phyloP scores from a whole-genome alignment of 2,329 filamentous ascomycete species.

The Aspergillus piperis region DNA sequence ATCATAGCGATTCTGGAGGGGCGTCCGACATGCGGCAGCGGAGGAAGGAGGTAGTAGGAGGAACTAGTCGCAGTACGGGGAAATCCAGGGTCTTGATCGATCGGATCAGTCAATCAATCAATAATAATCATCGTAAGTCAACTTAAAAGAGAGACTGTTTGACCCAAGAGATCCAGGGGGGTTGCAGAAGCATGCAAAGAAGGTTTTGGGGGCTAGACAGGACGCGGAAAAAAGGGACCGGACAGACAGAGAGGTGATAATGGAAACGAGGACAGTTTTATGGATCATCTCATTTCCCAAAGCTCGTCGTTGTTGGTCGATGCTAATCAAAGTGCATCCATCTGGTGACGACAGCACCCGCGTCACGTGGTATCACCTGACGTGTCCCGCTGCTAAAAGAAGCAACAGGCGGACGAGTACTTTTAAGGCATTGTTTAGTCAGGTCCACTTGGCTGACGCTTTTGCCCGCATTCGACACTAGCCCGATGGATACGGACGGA shows the following conservation, averaged over 20 bases:
- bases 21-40: constrained; percentile 12
- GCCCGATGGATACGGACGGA: neutral
- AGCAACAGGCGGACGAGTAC: constrained; percentile 1
- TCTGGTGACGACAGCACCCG: constrained; percentile 9
- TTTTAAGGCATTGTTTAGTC: neutral
- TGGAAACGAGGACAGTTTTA: constrained; percentile 12
- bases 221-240: neutral
- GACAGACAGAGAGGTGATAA: constrained; percentile 1
- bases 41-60: neutral
- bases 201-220: constrained; percentile 3
- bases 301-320: constrained; percentile 13
- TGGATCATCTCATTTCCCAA: constrained; percentile 11
- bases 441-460: neutral
- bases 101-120: constrained; percentile 15
- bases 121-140: constrained; percentile 14
- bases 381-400: constrained; percentile 8
- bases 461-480: neutral
- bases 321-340: constrained; percentile 14
- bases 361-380: constrained; percentile 5
- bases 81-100: constrained; percentile 15
- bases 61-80: neutral
- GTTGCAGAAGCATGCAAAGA: constrained; percentile 7
- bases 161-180: constrained; percentile 13
- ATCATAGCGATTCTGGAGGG: constrained; percentile 29
- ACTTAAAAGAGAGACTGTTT: constrained; percentile 17